Evolutionary conservation across 306 rosid genomes (phyloP).

Genomic region (Acacia melanoxylon): DNA sequence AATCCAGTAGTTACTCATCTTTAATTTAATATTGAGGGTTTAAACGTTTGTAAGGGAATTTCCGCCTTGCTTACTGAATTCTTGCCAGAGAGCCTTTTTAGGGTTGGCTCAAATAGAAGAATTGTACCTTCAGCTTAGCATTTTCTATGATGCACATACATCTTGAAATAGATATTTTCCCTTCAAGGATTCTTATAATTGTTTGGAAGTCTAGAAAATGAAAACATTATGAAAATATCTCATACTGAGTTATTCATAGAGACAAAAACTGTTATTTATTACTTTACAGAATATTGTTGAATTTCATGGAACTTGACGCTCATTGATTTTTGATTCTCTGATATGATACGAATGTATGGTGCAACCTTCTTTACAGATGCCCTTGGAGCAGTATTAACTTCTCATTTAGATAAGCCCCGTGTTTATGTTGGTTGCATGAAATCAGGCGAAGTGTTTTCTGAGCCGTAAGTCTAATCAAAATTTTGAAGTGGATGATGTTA

Average conservation of each 20-base stretch:
- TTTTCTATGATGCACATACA: background rate
- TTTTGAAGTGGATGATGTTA: slow-evolving; percentile 21
- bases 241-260: background rate
- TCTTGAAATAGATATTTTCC: background rate
- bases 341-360: slow-evolving; percentile 23
- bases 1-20: background rate
- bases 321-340: background rate
- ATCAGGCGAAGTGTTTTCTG: slow-evolving; percentile 78
- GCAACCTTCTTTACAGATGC: slow-evolving; percentile 51
- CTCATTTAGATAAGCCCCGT: slow-evolving; percentile 57
- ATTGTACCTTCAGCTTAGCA: background rate
- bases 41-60: background rate
- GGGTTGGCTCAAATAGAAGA: background rate
- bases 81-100: background rate
- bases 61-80: background rate
- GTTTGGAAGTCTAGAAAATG: background rate
- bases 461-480: slow-evolving; percentile 51
- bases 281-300: background rate
- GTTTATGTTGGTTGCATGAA: slow-evolving; percentile 79
- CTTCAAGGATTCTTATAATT: background rate
- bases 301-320: slow-evolving; percentile 16
- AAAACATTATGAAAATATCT: background rate
- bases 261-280: background rate
- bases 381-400: slow-evolving; percentile 58
- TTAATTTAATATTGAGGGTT: background rate